A percentile compares a stretch with the other conserved stretches of the same genome.
phyloP scores from a whole-genome alignment of 2,329 filamentous ascomycete species.

The Phaeosphaeriaceae sp. region DNA sequence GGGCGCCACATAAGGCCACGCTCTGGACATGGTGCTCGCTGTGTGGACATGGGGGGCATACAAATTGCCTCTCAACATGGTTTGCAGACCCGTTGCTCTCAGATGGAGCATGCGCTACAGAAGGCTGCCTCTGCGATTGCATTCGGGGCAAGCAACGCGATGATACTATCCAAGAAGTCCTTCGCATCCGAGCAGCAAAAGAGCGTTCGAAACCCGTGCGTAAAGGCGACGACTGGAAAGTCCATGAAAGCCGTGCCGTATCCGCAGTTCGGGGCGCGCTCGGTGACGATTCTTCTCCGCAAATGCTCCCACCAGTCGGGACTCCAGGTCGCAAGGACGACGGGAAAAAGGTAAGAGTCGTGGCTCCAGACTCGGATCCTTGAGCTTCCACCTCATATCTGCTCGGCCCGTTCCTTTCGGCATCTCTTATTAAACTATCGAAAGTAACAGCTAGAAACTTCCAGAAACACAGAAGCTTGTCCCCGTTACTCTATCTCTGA shows the following conservation, averaged over 20 bases:
- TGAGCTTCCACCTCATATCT: background rate
- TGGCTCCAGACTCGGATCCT: slow-evolving; percentile 20
- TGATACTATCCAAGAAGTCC: slow-evolving; percentile 37
- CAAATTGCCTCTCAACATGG: slow-evolving; percentile 64
- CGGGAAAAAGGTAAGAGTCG: slow-evolving; percentile 38
- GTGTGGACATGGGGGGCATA: slow-evolving; percentile 67
- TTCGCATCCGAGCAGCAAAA: slow-evolving; percentile 41
- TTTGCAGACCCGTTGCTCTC: slow-evolving; percentile 54
- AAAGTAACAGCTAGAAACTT: background rate
- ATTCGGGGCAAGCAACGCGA: slow-evolving; percentile 54
- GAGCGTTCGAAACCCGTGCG: slow-evolving; percentile 43
- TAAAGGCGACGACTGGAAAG: slow-evolving; percentile 51
- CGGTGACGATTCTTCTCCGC: slow-evolving; percentile 24
- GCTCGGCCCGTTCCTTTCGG: slow-evolving; percentile 14
- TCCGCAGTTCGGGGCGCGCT: slow-evolving; percentile 45
- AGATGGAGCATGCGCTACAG: slow-evolving; percentile 63
- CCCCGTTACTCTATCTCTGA: slow-evolving; percentile 1
- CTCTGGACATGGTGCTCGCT: slow-evolving; percentile 65
- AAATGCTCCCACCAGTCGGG: slow-evolving; percentile 16
- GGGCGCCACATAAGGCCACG: slow-evolving; percentile 34
- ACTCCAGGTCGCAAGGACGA: slow-evolving; percentile 28
- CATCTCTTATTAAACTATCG: slow-evolving; percentile 14
- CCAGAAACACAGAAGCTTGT: background rate
- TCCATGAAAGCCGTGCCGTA: slow-evolving; percentile 53
- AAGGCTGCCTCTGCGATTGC: slow-evolving; percentile 67